Conservation (phyloP, 768 basidiomycete species). For the Tulasnella sp. region DNA sequence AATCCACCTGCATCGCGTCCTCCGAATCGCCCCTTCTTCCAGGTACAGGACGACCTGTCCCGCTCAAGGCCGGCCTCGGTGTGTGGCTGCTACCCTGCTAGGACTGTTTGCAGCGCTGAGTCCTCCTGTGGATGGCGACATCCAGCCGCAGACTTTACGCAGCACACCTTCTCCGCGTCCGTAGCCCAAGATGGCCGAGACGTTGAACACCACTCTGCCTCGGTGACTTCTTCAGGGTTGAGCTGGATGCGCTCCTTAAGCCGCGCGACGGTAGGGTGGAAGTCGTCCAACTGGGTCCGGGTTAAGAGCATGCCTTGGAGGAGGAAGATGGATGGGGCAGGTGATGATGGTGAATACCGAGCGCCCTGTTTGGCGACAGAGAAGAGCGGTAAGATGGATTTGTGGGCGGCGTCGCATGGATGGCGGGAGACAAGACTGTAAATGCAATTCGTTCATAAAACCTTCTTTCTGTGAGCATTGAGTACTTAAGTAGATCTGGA, state of each 20-base stretch:
- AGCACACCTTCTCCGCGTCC: constrained; percentile 71
- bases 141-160: constrained; percentile 55
- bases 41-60: constrained; percentile 24
- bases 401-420: constrained; percentile 81
- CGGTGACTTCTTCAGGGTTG: constrained; percentile 60
- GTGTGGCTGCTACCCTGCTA: neutral
- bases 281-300: constrained; percentile 90
- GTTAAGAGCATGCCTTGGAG: constrained; percentile 98
- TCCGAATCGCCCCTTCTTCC: constrained; percentile 40
- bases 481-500: constrained; percentile 33
- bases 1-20: constrained; percentile 64
- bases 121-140: constrained; percentile 18
- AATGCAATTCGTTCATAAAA: constrained; percentile 29
- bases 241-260: constrained; percentile 83
- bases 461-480: neutral
- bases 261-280: constrained; percentile 71
- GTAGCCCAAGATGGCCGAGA: constrained; percentile 81
- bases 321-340: constrained; percentile 72
- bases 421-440: constrained; percentile 85
- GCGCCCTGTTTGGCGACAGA: constrained; percentile 58
- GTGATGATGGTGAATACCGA: constrained; percentile 33
- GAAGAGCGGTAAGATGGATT: constrained; percentile 88
- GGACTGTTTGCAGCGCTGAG: neutral
- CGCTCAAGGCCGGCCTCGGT: constrained; percentile 9
- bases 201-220: constrained; percentile 84